Conservation (phyloP, 331 rosid species). For the Rosa hybrid region DNA sequence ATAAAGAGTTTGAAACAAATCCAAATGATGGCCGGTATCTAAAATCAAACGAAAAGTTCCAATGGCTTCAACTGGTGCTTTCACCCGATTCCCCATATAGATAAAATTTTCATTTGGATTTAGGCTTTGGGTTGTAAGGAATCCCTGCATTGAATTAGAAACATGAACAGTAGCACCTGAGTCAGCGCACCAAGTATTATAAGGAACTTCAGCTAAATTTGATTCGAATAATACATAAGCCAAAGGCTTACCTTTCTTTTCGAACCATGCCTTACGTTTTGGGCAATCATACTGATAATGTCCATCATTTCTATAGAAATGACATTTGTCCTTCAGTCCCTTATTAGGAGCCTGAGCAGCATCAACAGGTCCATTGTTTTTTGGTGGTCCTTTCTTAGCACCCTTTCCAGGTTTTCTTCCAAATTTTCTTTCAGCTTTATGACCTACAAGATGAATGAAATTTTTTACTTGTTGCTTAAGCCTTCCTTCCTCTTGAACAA, state of each 20-base stretch:
- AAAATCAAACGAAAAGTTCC: too few relatives aligned
- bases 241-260: neutral
- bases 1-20: too few relatives aligned
- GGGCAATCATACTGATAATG: neutral
- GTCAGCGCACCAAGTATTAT: slow-evolving; percentile 17
- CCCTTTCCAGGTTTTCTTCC: neutral
- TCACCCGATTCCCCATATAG: too few relatives aligned
- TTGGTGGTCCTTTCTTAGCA: neutral
- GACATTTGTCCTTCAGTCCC: neutral
- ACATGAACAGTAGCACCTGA: neutral
- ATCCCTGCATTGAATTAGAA: slow-evolving; percentile 12
- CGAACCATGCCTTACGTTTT: neutral
- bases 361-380: neutral
- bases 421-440: neutral
- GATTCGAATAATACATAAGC: neutral
- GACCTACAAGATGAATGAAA: neutral
- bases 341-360: neutral
- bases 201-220: slow-evolving; percentile 2
- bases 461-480: too few relatives aligned
- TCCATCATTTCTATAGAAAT: neutral
- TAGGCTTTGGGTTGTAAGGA: neutral
- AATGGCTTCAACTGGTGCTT: too few relatives aligned
- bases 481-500: neutral
- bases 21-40: too few relatives aligned
- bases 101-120: too few relatives aligned